Evolutionary conservation across 2,329 filamentous ascomycete genomes (phyloP), one percentile per base, ranked within the genome.

Genomic region (Colletotrichum liriopes): DNA sequence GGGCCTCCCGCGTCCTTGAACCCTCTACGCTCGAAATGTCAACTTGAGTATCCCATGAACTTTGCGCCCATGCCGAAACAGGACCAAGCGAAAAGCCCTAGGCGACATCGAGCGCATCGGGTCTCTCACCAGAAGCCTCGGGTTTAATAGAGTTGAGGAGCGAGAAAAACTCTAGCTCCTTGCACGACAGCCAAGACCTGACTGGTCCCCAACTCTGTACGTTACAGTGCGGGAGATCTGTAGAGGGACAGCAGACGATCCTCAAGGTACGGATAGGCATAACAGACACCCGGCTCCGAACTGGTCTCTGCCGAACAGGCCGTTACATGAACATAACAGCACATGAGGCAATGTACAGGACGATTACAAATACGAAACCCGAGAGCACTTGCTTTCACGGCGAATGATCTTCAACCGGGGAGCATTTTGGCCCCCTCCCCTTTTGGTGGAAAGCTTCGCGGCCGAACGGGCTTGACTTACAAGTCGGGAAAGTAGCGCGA

Each of bases 381-480:
- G 3, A 29, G 35, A 37, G 20, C 2, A 23, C 9, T 51, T 8
- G n/a, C 45, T 49, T 32, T 23, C 29, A n/a, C n/a, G 39, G 69
- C 56, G 55, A 55, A 54, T 49, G 54, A 72, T 70, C 47, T 47
- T 69, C 65, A 45, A 35, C 65, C 60, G 43, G 68, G 65, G 23
- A 8, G n/a, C 26, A 12, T n/a, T 62, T 32, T 35, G 26, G 26
- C 18, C 49, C 60, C 7, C 49, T 2, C 11, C 47, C 23, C 23
- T 26, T 16, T 9, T 12, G 7, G 52, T 26, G 35, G 26, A 43
- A 16, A 37, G 60, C 35, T 32, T 51, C 35, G 35, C 37, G 23
- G 49, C 61, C 61, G 35, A 58, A 39, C 65, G 65, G 69, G 54
- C 43, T 45, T 65, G 59, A 55, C 29, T 47, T 35, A 65, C 65